Percentiles rank a stretch among this genome's conserved stretches.
These are phyloP conservation scores for Talaromyces sp. DNA, from an alignment of 2,329 filamentous ascomycete species.

Conservation along the genomic window DNA sequence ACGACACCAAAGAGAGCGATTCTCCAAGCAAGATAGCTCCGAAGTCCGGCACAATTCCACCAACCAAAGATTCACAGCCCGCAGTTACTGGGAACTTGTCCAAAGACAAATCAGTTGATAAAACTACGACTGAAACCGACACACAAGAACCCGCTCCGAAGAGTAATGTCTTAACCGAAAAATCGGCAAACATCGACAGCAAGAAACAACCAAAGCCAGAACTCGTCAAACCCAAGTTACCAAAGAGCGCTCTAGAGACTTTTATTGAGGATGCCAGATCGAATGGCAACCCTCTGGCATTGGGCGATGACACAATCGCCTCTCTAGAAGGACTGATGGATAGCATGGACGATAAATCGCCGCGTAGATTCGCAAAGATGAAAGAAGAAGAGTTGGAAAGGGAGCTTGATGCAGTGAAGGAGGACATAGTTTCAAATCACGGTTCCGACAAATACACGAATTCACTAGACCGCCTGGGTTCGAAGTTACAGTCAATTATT, in stretches of 20 bases:
- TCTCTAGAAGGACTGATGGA: constrained; percentile 45
- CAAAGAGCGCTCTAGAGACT: constrained; percentile 44
- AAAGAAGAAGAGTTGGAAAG: constrained; percentile 12
- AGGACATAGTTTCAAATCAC: neutral
- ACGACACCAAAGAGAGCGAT: constrained; percentile 28
- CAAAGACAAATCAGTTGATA: neutral
- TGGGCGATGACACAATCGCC: constrained; percentile 48
- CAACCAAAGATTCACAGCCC: neutral
- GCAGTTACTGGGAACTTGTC: neutral
- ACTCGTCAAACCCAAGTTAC: constrained; percentile 39
- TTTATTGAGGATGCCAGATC: constrained; percentile 43
- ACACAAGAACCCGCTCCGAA: neutral
- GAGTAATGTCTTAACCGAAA: constrained; percentile 7
- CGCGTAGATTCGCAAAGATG: neutral
- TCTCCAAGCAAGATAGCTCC: constrained; percentile 22
- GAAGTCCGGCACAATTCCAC: constrained; percentile 10
- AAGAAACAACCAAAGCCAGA: constrained; percentile 25
- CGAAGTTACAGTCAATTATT: constrained; percentile 41
- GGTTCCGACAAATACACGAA: constrained; percentile 25
- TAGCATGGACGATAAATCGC: constrained; percentile 22
- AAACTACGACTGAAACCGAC: constrained; percentile 3
- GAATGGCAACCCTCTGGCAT: constrained; percentile 37
- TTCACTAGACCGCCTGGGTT: constrained; percentile 39
- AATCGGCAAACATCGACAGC: constrained; percentile 10
- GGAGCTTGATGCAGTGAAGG: constrained; percentile 3